Evolutionary conservation across 2,329 filamentous ascomycete species (phyloP).

Genomic region (Neocucurbitaria cava): DNA sequence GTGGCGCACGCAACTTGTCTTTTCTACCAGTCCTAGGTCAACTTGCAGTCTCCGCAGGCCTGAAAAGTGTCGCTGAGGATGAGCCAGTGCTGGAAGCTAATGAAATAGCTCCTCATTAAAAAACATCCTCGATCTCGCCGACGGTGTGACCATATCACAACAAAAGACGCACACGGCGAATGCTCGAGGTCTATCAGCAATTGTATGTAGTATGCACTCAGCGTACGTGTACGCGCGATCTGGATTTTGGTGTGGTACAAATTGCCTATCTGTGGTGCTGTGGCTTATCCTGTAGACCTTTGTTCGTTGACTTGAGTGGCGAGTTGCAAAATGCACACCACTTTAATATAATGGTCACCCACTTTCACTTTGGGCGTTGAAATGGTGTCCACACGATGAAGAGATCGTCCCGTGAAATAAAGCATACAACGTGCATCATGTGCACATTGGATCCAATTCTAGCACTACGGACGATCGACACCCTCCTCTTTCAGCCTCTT

Average conservation of each 20-base stretch:
- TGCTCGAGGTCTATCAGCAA: neutral
- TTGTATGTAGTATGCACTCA: neutral
- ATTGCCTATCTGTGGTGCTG: neutral
- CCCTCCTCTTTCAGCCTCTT: constrained; percentile 12
- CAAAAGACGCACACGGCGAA: neutral
- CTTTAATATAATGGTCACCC: neutral
- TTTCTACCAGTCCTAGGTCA: no score
- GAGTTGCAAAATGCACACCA: neutral
- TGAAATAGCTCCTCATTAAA: no score
- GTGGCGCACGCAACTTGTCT: no score
- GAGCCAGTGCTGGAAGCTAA: no score
- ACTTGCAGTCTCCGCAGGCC: no score
- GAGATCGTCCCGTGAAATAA: neutral
- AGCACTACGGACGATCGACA: neutral
- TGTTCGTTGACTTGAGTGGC: neutral
- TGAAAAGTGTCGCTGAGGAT: no score
- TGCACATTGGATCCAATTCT: neutral
- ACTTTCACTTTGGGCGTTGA: neutral
- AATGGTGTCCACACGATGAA: neutral
- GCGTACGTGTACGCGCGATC: neutral
- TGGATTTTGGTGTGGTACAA: neutral
- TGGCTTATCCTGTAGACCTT: neutral
- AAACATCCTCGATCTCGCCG: no score
- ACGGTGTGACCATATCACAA: neutral
- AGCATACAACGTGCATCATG: neutral